phyloP scores from a whole-genome alignment of 768 basidiomycete genomes.

The Auricularia auricula-judae region DNA sequence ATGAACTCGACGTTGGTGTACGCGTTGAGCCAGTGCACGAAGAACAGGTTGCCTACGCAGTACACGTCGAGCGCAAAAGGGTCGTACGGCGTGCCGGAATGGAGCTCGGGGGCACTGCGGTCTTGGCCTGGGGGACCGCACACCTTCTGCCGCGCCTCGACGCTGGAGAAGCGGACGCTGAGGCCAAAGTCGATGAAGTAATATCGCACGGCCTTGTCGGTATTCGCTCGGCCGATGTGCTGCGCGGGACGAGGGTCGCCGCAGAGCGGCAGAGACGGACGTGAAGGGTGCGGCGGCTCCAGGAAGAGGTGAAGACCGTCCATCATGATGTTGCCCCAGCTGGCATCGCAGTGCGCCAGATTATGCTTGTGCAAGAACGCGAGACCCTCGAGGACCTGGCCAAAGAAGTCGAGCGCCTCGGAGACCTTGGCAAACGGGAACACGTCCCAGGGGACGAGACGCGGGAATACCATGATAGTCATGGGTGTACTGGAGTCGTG shows the following conservation, averaged over 20 bases:
- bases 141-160: conserved; percentile 5
- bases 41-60: conserved; percentile 4
- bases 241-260: not conserved
- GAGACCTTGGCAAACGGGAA: conserved; percentile 16
- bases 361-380: conserved; percentile 14
- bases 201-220: conserved; percentile 25
- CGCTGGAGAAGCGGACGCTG: conserved; percentile 10
- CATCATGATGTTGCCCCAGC: conserved; percentile 7
- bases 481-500: conserved; percentile 11
- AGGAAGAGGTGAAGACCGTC: conserved; percentile 5
- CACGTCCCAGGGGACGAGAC: conserved; percentile 11
- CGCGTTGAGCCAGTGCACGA: conserved; percentile 4
- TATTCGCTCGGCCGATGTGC: not conserved
- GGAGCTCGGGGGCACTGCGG: not conserved
- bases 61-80: conserved; percentile 7
- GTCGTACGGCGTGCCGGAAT: not conserved
- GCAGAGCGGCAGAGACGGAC: not conserved
- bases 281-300: conserved; percentile 5
- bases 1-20: conserved; percentile 17
- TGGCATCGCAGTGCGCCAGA: conserved; percentile 12
- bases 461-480: conserved; percentile 15
- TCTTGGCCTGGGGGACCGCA: not conserved
- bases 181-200: conserved; percentile 28
- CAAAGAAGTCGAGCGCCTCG: conserved; percentile 15
- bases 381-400: conserved; percentile 16